Evolutionary conservation across 768 basidiomycete genomes (phyloP).

Genomic region (Scleroderma citrinum): DNA sequence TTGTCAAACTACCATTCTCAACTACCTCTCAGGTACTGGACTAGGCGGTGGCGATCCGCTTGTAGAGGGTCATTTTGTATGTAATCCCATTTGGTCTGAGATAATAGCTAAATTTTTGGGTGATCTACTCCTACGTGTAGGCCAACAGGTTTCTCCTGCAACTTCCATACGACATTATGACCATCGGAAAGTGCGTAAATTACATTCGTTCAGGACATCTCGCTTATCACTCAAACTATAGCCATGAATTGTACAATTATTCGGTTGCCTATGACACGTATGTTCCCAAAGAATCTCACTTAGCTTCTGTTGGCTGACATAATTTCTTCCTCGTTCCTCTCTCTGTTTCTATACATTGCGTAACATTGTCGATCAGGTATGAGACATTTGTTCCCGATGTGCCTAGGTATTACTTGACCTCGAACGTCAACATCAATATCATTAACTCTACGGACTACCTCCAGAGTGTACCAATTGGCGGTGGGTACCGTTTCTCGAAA

Average conservation of each 20-base stretch:
- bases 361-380: no score
- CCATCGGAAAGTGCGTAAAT: constrained; percentile 72
- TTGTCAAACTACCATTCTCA: neutral
- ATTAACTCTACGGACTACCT: no score
- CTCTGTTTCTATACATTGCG: no score
- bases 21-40: constrained; percentile 53
- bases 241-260: constrained; percentile 78
- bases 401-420: no score
- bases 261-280: constrained; percentile 53
- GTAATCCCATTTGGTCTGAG: constrained; percentile 14
- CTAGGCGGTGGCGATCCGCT: constrained; percentile 71
- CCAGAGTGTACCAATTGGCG: constrained; percentile 43
- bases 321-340: no score
- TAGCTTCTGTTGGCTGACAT: no score
- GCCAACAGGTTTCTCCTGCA: constrained; percentile 68
- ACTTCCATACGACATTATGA: constrained; percentile 75
- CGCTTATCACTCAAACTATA: constrained; percentile 21
- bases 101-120: neutral
- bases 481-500: constrained; percentile 17
- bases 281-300: no score
- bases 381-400: no score
- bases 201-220: neutral
- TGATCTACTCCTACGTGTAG: constrained; percentile 27
- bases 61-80: constrained; percentile 66
- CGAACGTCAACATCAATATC: no score